Evolutionary conservation across 2,329 filamentous ascomycete genomes (phyloP).

Genomic region (Chaetomium globosum): DNA sequence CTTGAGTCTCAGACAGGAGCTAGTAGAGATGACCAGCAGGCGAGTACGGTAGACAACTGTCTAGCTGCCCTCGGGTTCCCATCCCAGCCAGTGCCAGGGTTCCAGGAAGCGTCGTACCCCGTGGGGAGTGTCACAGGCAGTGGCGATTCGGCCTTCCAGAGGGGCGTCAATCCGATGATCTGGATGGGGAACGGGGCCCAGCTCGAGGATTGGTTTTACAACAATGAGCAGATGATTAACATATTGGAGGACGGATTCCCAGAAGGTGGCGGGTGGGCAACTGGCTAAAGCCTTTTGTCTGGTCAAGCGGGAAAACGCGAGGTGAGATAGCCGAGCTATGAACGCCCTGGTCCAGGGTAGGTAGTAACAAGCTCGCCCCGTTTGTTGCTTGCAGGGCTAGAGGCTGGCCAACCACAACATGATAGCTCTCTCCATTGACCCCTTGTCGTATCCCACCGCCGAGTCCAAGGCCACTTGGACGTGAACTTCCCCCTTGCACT

Average conservation of each 20-base stretch:
- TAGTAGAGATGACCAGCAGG: slow-evolving; percentile 5
- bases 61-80: slow-evolving; percentile 55
- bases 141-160: slow-evolving; percentile 22
- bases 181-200: slow-evolving; percentile 46
- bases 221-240: slow-evolving; percentile 45
- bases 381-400: neutral
- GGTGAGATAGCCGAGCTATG: neutral
- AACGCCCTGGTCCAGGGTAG: neutral
- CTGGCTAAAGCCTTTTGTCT: neutral
- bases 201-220: slow-evolving; percentile 46
- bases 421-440: slow-evolving; percentile 23
- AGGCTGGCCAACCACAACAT: slow-evolving; percentile 22
- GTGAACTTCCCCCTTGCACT: slow-evolving; percentile 31
- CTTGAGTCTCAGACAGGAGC: slow-evolving; percentile 45
- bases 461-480: slow-evolving; percentile 30
- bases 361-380: neutral
- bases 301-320: no score
- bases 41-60: slow-evolving; percentile 50
- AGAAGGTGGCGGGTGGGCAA: neutral
- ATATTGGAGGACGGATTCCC: slow-evolving; percentile 39
- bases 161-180: slow-evolving; percentile 37
- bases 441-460: slow-evolving; percentile 26
- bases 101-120: slow-evolving; percentile 11
- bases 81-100: slow-evolving; percentile 30
- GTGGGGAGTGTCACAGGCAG: slow-evolving; percentile 9